Conservation (phyloP, 1,284 basidiomycete species). For the Peniophora sp. region DNA sequence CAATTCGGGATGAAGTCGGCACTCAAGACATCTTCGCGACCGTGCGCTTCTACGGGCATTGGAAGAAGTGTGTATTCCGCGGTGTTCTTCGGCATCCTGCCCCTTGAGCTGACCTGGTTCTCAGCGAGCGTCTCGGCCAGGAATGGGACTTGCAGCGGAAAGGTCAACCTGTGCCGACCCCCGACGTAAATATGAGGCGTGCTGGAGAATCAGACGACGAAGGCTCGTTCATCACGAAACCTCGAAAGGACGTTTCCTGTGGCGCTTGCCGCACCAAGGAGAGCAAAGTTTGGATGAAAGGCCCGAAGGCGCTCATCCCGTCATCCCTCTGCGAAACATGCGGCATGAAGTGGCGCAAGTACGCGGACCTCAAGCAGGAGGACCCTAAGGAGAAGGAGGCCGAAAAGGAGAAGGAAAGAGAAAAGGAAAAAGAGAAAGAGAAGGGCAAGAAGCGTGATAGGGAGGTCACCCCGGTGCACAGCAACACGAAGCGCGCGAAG, state of each 20-base stretch:
- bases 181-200: slow-evolving; percentile 36
- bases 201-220: slow-evolving; percentile 52
- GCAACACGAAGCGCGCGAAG: slow-evolving; percentile 61
- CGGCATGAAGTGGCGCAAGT: slow-evolving; percentile 81
- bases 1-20: slow-evolving; percentile 68
- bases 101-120: slow-evolving; percentile 11
- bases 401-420: slow-evolving; percentile 35
- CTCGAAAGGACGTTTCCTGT: slow-evolving; percentile 52
- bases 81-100: slow-evolving; percentile 2
- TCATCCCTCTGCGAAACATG: slow-evolving; percentile 73
- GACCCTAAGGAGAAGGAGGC: slow-evolving; percentile 57
- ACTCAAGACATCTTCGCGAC: slow-evolving; percentile 68
- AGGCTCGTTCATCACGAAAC: slow-evolving; percentile 39
- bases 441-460: slow-evolving; percentile 37
- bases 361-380: slow-evolving; percentile 78
- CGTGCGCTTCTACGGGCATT: slow-evolving; percentile 77
- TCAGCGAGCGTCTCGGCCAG: slow-evolving; percentile 56
- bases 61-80: slow-evolving; percentile 71
- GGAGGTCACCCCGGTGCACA: slow-evolving; percentile 68
- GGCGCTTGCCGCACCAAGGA: slow-evolving; percentile 74
- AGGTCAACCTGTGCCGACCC: slow-evolving; percentile 10
- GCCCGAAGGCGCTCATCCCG: slow-evolving; percentile 63
- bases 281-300: slow-evolving; percentile 78
- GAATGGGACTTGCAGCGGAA: slow-evolving; percentile 39
- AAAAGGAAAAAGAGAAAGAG: slow-evolving; percentile 50